Percentiles rank a stretch among this genome's conserved stretches.
phyloP scores from a whole-genome alignment of 208 protist species.

The Acanthamoeba rhysodes region DNA sequence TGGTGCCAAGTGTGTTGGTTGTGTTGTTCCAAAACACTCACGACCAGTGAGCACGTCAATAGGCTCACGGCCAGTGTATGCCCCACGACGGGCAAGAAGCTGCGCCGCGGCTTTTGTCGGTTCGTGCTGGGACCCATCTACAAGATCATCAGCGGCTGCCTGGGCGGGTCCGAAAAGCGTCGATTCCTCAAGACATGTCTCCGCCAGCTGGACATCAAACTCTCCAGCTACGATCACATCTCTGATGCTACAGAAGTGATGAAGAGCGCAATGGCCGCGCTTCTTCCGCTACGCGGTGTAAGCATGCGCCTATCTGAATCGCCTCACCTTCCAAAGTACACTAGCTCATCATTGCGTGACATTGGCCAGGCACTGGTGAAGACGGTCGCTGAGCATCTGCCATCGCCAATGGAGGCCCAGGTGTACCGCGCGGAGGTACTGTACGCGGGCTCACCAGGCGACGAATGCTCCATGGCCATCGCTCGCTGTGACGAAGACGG shows the following conservation, averaged over 20 bases:
- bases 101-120: slow-evolving; percentile 96
- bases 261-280: slow-evolving; percentile 98
- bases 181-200: slow-evolving; percentile 97
- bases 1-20: too few species aligned
- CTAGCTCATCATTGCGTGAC: too few species aligned
- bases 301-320: not conserved
- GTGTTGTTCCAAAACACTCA: too few species aligned
- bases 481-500: slow-evolving; percentile 82
- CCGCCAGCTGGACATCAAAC: slow-evolving; percentile 90
- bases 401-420: slow-evolving; percentile 98
- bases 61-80: not conserved
- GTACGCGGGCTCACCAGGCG: slow-evolving; percentile 98
- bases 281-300: slow-evolving; percentile 89
- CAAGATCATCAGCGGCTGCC: slow-evolving; percentile 96
- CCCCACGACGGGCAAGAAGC: slow-evolving; percentile 80
- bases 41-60: too few species aligned
- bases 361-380: slow-evolving; percentile 95
- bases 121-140: slow-evolving; percentile 99
- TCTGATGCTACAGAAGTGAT: slow-evolving; percentile 94
- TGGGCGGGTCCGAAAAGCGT: slow-evolving; percentile 94
- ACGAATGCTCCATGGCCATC: slow-evolving; percentile 92
- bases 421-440: slow-evolving; percentile 96
- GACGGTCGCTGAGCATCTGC: slow-evolving; percentile 99
- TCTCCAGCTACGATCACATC: slow-evolving; percentile 92
- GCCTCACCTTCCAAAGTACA: not conserved